Base-by-base conservation (phyloP, 805 yeast species). In the Myxozyma neotropica region DNA sequence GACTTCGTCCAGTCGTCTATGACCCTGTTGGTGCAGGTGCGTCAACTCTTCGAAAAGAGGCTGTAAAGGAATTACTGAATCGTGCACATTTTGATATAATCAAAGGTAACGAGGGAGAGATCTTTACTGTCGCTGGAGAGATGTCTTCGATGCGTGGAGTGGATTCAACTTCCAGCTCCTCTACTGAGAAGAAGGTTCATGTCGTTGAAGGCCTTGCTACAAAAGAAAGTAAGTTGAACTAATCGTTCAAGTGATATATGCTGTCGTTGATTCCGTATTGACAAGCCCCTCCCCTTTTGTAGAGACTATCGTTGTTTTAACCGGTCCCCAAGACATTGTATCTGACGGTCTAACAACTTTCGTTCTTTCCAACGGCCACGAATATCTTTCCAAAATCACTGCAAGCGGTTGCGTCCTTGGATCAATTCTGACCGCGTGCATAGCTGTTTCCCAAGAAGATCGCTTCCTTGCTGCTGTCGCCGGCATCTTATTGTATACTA, bases 1-100 rank as follows among this genome's bases (percentile, higher is more conserved):
- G 71, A 13, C 81, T 81, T 1, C 77, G 79, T 46, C 92, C 89
- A 2, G 80, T 91, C 33, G 82, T 91, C 0, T 85, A 87, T 66
- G 97, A 91, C 71, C 97, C 97, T 0, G 96, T 91, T n/a, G 97
- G 91, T 0, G 89, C 86, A 40, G 96, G 96, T 27, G 96, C 97
- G 0, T 80, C 96, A 0, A 57, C 69, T 2, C 79, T 82, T 4
- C 78, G 97, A 59, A 74, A 75, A 40, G 68, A 72, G 2, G 75
- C 83, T 17, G 81, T 84, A 53, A 71, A 75, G 27, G 69, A 70
- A 0, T 67, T 90, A 8, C 71, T 91, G 33, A 77, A 84, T 38
- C 71, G 77, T 12, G 90, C 89, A 0, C 46, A 81, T 79, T 67
- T 80, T 78, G 62, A 76, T 82, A 31, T 90, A 27, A 84, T 91